A percentile compares a stretch with the other conserved stretches of the same genome.
These are phyloP conservation scores for Fusarium sp. DNA, from an alignment of 2,329 filamentous ascomycete genomes.

Conservation along the genomic window DNA sequence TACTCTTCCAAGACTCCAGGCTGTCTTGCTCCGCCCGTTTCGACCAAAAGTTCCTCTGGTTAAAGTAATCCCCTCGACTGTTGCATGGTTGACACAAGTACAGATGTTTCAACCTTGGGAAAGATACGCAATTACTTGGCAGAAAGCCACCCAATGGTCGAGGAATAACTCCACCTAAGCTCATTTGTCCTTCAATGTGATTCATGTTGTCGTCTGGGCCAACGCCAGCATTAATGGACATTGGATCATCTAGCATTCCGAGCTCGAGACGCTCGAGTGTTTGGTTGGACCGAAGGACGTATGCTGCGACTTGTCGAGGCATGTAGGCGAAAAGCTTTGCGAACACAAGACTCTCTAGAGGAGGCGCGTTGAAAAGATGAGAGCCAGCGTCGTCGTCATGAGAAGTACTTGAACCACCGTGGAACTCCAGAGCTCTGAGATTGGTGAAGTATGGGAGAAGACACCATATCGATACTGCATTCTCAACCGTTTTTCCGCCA, in stretches of 20 bases:
- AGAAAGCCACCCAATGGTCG: conserved; percentile 15
- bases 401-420: not conserved
- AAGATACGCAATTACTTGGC: fast-evolving
- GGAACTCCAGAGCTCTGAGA: conserved; percentile 24
- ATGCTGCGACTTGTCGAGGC: conserved; percentile 1
- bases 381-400: fast-evolving
- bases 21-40: not conserved
- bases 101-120: conserved; percentile 4
- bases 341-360: conserved; percentile 4
- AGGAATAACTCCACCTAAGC: not conserved
- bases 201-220: not conserved
- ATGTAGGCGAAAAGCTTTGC: conserved; percentile 30
- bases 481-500: fast-evolving
- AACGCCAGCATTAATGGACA: not conserved
- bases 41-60: conserved; percentile 26
- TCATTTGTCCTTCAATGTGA: not conserved
- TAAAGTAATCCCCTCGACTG: conserved; percentile 9
- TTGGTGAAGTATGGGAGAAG: conserved; percentile 27
- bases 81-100: conserved; percentile 10
- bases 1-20: not conserved
- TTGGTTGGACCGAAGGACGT: conserved; percentile 1
- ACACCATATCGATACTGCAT: not conserved
- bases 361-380: not conserved
- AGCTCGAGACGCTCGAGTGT: conserved; percentile 28
- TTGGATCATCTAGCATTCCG: conserved; percentile 23